Conservation (phyloP, 345 rosid species). For the Microcos paniculata region DNA sequence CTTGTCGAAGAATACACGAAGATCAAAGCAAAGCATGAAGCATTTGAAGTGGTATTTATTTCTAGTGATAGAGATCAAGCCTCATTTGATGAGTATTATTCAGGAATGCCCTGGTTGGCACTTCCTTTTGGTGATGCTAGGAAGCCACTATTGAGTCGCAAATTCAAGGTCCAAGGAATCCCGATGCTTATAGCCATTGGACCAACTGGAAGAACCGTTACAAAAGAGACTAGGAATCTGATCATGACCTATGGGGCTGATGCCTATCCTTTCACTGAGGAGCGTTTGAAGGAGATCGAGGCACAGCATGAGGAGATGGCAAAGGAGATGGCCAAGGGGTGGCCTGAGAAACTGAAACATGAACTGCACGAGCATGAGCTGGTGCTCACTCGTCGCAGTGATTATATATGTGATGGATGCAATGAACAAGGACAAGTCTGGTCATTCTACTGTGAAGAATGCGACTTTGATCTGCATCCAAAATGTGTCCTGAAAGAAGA, state of each 20-base stretch:
- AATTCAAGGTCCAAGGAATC: constrained; percentile 56
- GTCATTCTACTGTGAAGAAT: constrained; percentile 55
- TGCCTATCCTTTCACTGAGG: constrained; percentile 69
- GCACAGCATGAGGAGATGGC: constrained; percentile 18
- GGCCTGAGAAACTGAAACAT: constrained; percentile 70
- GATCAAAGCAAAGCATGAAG: constrained; percentile 49
- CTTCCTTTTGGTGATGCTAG: constrained; percentile 68
- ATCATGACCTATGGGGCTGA: constrained; percentile 44
- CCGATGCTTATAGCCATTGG: constrained; percentile 56
- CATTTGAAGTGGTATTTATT: constrained; percentile 59
- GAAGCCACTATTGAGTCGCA: constrained; percentile 37
- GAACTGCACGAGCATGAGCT: constrained; percentile 69
- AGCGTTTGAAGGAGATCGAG: constrained; percentile 45
- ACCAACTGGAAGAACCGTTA: constrained; percentile 48
- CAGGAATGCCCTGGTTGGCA: constrained; percentile 74
- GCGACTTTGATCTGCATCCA: constrained; percentile 72
- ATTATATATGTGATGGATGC: constrained; percentile 45
- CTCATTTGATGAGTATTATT: constrained; percentile 47
- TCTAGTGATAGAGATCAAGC: constrained; percentile 59
- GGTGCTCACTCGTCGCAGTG: constrained; percentile 32
- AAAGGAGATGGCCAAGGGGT: constrained; percentile 60
- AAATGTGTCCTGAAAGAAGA: constrained; percentile 43
- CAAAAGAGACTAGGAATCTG: constrained; percentile 45
- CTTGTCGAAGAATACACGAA: constrained; percentile 56
- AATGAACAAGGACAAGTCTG: constrained; percentile 39